These are phyloP conservation scores for Amyloporia xantha DNA, from an alignment of 768 basidiomycete species.

Conservation along the genomic window DNA sequence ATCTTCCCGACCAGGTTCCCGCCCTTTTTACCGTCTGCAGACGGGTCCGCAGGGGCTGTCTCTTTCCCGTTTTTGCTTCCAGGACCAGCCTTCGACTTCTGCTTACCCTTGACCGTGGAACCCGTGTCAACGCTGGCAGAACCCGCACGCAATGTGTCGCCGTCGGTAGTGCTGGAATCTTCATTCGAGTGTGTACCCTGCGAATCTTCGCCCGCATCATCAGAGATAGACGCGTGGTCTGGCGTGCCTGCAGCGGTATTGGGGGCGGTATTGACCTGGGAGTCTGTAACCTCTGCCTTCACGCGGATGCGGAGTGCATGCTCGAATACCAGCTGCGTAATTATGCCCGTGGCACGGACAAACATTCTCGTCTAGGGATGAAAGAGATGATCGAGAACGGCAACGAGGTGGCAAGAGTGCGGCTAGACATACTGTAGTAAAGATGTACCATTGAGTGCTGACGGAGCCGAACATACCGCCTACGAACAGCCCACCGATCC, in stretches of 20 bases:
- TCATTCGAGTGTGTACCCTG: background rate
- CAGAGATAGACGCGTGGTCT: constrained; percentile 18
- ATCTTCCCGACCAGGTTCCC: constrained; percentile 62
- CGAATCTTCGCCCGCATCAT: constrained; percentile 4
- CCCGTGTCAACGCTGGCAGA: constrained; percentile 7
- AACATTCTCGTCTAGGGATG: constrained; percentile 29
- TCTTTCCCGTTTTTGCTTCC: background rate
- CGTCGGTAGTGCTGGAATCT: constrained; percentile 12
- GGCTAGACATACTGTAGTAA: constrained; percentile 8
- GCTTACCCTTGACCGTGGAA: constrained; percentile 6
- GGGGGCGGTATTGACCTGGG: constrained; percentile 15
- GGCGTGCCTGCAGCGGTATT: constrained; percentile 22
- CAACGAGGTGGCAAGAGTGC: background rate
- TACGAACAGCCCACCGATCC: constrained; percentile 47
- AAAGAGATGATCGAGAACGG: background rate
- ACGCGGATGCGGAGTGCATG: constrained; percentile 49
- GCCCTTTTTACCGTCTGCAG: background rate
- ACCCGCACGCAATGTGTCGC: constrained; percentile 12
- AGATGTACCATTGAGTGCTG: constrained; percentile 48
- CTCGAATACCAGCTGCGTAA: constrained; percentile 50
- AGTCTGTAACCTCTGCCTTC: constrained; percentile 28
- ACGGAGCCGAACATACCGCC: constrained; percentile 39
- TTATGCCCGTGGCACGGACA: constrained; percentile 37
- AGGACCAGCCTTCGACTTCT: constrained; percentile 3
- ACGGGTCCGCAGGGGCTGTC: background rate